Conservation (phyloP, 192 early-diverging fungal species). For the Backusella circina region DNA sequence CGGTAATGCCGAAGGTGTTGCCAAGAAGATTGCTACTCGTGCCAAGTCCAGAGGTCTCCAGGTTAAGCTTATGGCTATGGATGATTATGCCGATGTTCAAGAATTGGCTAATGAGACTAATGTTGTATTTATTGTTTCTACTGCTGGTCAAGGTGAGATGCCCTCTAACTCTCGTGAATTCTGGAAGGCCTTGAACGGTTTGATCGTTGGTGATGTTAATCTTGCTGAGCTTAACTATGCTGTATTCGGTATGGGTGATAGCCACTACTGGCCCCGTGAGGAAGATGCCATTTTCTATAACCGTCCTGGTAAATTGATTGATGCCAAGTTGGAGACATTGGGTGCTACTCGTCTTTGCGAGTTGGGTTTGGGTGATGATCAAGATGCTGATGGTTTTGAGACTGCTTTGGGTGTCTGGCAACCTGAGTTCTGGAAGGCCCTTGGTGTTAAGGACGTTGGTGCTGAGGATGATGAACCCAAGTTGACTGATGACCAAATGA, state of each 20-base stretch:
- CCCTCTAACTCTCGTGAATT: constrained; percentile 89
- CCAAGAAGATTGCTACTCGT: constrained; percentile 78
- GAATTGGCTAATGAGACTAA: constrained; percentile 76
- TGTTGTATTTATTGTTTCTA: constrained; percentile 76
- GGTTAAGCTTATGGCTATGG: constrained; percentile 75
- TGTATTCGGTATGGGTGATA: constrained; percentile 91
- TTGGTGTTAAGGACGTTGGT: constrained; percentile 69
- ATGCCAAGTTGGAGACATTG: constrained; percentile 73
- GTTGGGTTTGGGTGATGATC: constrained; percentile 86
- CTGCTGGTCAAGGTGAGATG: constrained; percentile 96
- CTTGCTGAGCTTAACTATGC: constrained; percentile 68
- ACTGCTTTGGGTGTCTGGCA: constrained; percentile 80
- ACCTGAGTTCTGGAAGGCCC: constrained; percentile 77
- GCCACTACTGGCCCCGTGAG: constrained; percentile 93
- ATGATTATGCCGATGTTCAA: constrained; percentile 73
- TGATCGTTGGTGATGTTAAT: constrained; percentile 52
- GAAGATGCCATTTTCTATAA: constrained; percentile 91
- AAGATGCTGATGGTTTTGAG: constrained; percentile 88
- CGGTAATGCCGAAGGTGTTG: constrained; percentile 80
- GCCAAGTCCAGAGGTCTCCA: constrained; percentile 84
- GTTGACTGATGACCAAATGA: constrained; percentile 89
- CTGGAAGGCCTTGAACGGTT: constrained; percentile 69
- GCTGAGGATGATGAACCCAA: constrained; percentile 61
- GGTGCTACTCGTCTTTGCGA: constrained; percentile 64
- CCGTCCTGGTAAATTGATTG: constrained; percentile 86